A percentile compares a stretch with the other conserved stretches of the same genome.
Conservation (phyloP, 1,139 yeast genomes). For the Scheffersomyces lignicola region DNA sequence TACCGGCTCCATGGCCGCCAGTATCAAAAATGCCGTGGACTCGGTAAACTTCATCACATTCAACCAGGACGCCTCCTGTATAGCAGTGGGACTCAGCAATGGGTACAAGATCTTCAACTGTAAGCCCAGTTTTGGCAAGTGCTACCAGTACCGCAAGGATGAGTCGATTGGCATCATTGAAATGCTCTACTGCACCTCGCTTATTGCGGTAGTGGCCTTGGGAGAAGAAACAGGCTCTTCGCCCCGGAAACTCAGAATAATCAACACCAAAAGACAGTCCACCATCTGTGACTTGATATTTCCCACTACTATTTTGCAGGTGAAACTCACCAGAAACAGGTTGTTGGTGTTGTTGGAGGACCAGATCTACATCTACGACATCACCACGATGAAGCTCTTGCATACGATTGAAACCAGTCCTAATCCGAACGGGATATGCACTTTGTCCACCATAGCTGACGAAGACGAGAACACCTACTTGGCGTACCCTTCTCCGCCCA, state of each 20-base stretch:
- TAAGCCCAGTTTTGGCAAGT: constrained; percentile 78
- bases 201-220: constrained; percentile 82
- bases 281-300: constrained; percentile 86
- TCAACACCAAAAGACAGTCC: constrained; percentile 74
- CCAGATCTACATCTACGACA: constrained; percentile 87
- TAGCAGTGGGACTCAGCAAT: constrained; percentile 73
- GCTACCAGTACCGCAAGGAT: constrained; percentile 51
- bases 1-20: constrained; percentile 8
- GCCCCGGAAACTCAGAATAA: constrained; percentile 76
- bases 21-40: constrained; percentile 9
- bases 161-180: constrained; percentile 77
- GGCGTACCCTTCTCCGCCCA: constrained; percentile 87
- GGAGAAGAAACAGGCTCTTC: constrained; percentile 83
- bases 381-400: constrained; percentile 79
- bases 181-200: constrained; percentile 88
- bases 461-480: constrained; percentile 57
- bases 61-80: constrained; percentile 88
- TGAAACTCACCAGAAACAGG: constrained; percentile 72
- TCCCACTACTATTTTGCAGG: constrained; percentile 78
- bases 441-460: constrained; percentile 69
- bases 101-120: constrained; percentile 89
- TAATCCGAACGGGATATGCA: constrained; percentile 60
- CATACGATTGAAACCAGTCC: constrained; percentile 87
- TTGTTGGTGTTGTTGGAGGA: constrained; percentile 78
- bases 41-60: constrained; percentile 64